Conservation (phyloP, 2,329 filamentous ascomycete genomes). For the Paecilomyces niveus region DNA sequence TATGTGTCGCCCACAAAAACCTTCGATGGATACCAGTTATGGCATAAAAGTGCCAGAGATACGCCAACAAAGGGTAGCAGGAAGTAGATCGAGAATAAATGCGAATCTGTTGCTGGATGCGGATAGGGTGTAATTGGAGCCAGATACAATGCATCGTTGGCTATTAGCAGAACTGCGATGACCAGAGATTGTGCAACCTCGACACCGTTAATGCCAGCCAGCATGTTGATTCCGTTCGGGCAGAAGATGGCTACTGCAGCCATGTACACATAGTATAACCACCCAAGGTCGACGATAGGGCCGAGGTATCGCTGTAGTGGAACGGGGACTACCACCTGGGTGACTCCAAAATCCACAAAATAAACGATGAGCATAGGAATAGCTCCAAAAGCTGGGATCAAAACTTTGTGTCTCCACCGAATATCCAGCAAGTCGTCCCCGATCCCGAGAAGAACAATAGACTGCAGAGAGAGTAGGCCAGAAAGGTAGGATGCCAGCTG, state of each 20-base stretch:
- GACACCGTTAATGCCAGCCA: constrained; percentile 98
- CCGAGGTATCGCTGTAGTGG: constrained; percentile 79
- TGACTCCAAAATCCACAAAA: constrained; percentile 97
- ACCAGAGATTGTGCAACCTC: constrained; percentile 92
- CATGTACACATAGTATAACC: constrained; percentile 95
- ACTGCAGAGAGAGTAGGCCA: constrained; percentile 86
- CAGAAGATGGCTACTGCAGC: constrained; percentile 93
- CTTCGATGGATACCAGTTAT: constrained; percentile 93
- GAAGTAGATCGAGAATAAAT: constrained; percentile 92
- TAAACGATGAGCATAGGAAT: constrained; percentile 94
- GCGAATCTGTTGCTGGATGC: constrained; percentile 90
- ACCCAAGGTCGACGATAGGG: constrained; percentile 72
- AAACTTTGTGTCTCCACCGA: constrained; percentile 96
- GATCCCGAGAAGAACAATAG: constrained; percentile 82
- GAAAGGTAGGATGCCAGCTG: constrained; percentile 92
- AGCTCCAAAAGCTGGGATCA: constrained; percentile 89
- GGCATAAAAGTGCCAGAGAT: constrained; percentile 72
- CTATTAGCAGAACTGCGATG: constrained; percentile 71
- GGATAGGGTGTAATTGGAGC: constrained; percentile 66
- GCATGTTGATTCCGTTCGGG: constrained; percentile 97
- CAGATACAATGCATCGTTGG: constrained; percentile 87
- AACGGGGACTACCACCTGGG: constrained; percentile 84
- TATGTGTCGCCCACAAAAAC: constrained; percentile 98
- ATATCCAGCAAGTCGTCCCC: constrained; percentile 97
- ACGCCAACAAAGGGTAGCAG: constrained; percentile 91